Evolutionary conservation across 2,329 filamentous ascomycete species (phyloP).

Genomic region (Aspergillus sp.): DNA sequence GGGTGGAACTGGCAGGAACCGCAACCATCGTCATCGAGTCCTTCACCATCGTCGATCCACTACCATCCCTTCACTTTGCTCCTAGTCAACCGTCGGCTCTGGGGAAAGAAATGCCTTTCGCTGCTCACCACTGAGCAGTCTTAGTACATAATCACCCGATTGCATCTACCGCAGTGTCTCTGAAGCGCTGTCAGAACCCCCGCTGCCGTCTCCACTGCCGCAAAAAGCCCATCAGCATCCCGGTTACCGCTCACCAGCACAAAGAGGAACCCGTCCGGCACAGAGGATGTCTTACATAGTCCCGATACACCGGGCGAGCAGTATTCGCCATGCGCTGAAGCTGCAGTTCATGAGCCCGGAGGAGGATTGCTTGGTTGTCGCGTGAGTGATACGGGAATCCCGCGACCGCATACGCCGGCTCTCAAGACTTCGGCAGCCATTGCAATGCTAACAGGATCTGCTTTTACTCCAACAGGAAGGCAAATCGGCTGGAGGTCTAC

Average conservation of each 20-base stretch:
- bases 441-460: background rate
- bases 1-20: background rate
- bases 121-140: background rate
- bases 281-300: slow-evolving; percentile 83
- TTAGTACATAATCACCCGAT: background rate
- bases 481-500: slow-evolving; percentile 85
- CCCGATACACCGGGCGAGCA: slow-evolving; percentile 88
- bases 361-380: slow-evolving; percentile 79
- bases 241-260: background rate
- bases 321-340: slow-evolving; percentile 82
- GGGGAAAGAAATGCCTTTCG: background rate
- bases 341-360: slow-evolving; percentile 70
- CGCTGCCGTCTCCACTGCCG: slow-evolving; percentile 1
- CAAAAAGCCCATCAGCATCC: slow-evolving; percentile 1
- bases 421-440: too few species aligned
- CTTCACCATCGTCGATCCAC: background rate
- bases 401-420: background rate
- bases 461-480: slow-evolving; percentile 57
- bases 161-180: background rate
- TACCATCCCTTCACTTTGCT: background rate
- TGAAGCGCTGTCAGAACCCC: background rate
- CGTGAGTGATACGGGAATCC: slow-evolving; percentile 57
- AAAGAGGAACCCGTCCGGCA: background rate
- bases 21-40: slow-evolving; percentile 12
- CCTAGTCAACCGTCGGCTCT: background rate